These are phyloP conservation scores for Boletus rufocinnamomeus DNA, from an alignment of 768 basidiomycete genomes.

Conservation along the genomic window DNA sequence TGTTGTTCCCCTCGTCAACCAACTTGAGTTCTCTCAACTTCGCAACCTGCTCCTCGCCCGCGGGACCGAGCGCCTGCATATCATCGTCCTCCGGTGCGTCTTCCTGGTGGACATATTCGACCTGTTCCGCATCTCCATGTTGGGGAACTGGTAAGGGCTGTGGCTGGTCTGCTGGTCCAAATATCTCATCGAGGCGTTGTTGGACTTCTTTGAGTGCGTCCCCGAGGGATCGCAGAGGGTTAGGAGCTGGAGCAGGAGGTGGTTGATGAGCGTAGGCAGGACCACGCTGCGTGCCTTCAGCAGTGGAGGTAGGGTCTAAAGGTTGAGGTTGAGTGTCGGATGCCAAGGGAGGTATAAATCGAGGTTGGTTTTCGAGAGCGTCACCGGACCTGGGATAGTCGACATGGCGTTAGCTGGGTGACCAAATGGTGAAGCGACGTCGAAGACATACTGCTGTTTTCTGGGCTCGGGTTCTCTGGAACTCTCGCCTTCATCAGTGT, in stretches of 20 bases:
- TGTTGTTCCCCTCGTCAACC: slow-evolving; percentile 57
- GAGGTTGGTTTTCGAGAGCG: slow-evolving; percentile 11
- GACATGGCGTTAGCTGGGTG: not conserved
- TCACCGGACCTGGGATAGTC: slow-evolving; percentile 15
- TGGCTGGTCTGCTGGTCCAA: slow-evolving; percentile 43
- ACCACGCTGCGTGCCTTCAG: slow-evolving; percentile 49
- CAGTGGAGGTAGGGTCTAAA: slow-evolving; percentile 36
- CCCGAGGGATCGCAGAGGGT: slow-evolving; percentile 78
- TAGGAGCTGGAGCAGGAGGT: slow-evolving; percentile 37
- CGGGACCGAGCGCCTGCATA: slow-evolving; percentile 89
- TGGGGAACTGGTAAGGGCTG: slow-evolving; percentile 39
- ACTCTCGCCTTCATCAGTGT: slow-evolving; percentile 22
- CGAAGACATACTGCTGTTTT: slow-evolving; percentile 20
- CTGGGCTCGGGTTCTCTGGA: slow-evolving; percentile 24
- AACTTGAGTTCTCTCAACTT: slow-evolving; percentile 81
- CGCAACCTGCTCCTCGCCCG: slow-evolving; percentile 80
- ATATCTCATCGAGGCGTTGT: slow-evolving; percentile 82
- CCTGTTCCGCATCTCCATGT: slow-evolving; percentile 44
- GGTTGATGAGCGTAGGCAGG: slow-evolving; percentile 43
- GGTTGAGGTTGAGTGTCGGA: slow-evolving; percentile 12
- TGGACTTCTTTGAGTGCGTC: slow-evolving; percentile 82
- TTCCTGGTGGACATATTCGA: slow-evolving; percentile 70
- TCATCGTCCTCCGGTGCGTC: slow-evolving; percentile 66
- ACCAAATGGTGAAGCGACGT: not conserved
- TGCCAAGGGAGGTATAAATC: slow-evolving; percentile 1